Conservation (phyloP, 2,329 filamentous ascomycete species). For the Neoarthrinium moseri region DNA sequence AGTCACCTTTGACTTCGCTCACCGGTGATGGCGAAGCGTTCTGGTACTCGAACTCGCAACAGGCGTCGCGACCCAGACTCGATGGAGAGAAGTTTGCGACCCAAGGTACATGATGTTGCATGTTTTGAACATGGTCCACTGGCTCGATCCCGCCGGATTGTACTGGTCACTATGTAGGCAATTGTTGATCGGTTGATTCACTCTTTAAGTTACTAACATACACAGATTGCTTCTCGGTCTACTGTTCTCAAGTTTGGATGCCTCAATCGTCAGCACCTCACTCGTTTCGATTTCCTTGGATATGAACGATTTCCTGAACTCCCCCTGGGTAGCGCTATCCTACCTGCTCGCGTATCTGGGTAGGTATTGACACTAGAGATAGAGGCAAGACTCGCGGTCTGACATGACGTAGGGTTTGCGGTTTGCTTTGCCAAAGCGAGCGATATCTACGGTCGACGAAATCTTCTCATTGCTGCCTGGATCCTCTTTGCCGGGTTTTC, state of each 20-base stretch:
- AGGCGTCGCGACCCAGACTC: conserved; percentile 8
- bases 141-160: conserved; percentile 23
- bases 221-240: conserved; percentile 50
- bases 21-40: neutral
- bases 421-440: conserved; percentile 58
- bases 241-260: conserved; percentile 56
- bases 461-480: conserved; percentile 50
- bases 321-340: conserved; percentile 54
- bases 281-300: conserved; percentile 55
- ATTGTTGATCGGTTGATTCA: conserved; percentile 26
- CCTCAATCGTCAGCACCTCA: conserved; percentile 58
- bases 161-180: conserved; percentile 35
- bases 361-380: conserved; percentile 28
- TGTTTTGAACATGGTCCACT: conserved; percentile 8
- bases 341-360: conserved; percentile 59
- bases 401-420: conserved; percentile 44
- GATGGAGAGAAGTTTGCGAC: conserved; percentile 6
- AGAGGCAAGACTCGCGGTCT: too few species aligned
- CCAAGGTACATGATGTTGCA: neutral
- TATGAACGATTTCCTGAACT: conserved; percentile 48
- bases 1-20: too few species aligned
- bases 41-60: neutral
- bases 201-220: conserved; percentile 24
- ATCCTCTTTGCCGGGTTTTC: conserved; percentile 55
- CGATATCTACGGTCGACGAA: conserved; percentile 56